Evolutionary conservation across 116 monocot species (phyloP), one percentile per base, ranked within the genome.

Genomic region (Trichopus zeylanicus): DNA sequence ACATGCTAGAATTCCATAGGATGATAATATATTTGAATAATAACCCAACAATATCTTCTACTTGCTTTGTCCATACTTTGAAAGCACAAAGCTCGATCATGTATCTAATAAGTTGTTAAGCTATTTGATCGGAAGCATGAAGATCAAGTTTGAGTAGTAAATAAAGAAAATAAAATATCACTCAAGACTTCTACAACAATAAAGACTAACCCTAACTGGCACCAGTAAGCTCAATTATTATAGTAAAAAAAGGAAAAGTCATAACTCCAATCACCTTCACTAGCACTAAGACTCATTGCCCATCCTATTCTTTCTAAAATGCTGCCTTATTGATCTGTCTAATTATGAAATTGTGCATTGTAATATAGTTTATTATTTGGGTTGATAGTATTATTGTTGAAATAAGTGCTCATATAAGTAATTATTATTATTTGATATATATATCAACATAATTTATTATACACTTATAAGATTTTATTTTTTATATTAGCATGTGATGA

Each of bases 201-300:
- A 59, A 27, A 2, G 60, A 63, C 83, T 71, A 51, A 94, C 95
- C 90, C 64, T 86, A 71, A 12, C 95, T 90, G 55, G 75, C 70
- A 76, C 87, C 90, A 48, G 86, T 95, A 49, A 95, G 90, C 63
- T 84, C 81, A 74, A 95, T 77, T 26, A 51, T 47, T 26, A 89
- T 73, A 67, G n/a, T 57, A 70, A 68, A 95, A 95, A 76, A 95
- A 95, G 46, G 95, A 89, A 72, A 78, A 95, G 1, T 89, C 95
- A 57, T 53, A 55, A 55, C 67, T 86, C 61, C 55, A 70, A 31
- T 87, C 86, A 51, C 61, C 75, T 86, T 95, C 95, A 7, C 90
- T 90, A 70, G 90, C 86, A 69, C 29, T 34, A 71, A 95, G 70
- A 56, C 90, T 84, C 56, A 90, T 68, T 32, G 84, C 95, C 95